Evolutionary conservation across 2,329 filamentous ascomycete genomes (phyloP), one percentile per base, ranked within the genome.

Genomic region (Hansfordia pulvinata): DNA sequence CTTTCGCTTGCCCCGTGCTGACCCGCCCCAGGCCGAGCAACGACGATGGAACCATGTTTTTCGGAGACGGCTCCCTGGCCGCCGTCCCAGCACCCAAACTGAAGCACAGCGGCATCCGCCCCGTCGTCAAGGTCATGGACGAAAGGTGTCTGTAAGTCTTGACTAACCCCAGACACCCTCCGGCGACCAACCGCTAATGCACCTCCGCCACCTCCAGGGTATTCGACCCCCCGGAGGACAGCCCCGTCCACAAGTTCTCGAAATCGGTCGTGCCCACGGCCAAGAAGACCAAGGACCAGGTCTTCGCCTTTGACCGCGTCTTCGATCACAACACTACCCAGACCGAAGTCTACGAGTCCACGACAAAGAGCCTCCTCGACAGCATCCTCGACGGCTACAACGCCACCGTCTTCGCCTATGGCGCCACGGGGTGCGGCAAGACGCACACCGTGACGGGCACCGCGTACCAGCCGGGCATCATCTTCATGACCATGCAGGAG

Each of bases 401-500:
- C 61, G 90, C 90, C 25, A 98, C 90, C 0, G 90, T 98, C 4
- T 98, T 98, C 50, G 90, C 90, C 26, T 98, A 98, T 52, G 90
- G 90, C 40, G 90, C 90, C 20, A 98, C 90, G 1, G 90, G 90
- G 20, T 98, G 90, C 53, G 90, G 90, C 53, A 98, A 98, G 60
- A 98, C 90, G 14, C 90, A 98, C 52, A 98, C 90, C 8, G 98
- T 98, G 44, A 84, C 78, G 3, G 90, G 90, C 38, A 94, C 88
- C 0, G 59, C 84, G 2, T 81, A 93, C 49, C 80, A 93, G 45
- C 90, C 90, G 0, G 90, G 90, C 30, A 96, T 98, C 44, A 98
- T 98, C 49, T 98, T 96, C 56, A 60, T 98, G 42, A 96, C 90
- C 1, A 98, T 98, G 86, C 88, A 96, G 53, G 90, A 98, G 54